Evolutionary conservation across 306 rosid genomes (phyloP), one percentile per base, ranked within the genome.

Genomic region (Ziziphus jujuba): DNA sequence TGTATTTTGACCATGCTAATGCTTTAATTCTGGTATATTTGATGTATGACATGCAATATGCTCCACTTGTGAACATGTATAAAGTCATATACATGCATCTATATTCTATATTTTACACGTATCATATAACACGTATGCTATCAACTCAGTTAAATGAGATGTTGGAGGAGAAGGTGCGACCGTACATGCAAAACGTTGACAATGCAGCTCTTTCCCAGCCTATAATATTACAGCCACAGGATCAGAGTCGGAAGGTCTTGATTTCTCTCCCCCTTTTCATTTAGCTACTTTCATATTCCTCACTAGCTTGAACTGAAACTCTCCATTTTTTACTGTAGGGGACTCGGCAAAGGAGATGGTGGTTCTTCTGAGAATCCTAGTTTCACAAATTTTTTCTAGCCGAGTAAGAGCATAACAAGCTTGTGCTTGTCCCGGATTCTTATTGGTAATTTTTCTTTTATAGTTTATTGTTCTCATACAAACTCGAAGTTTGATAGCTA

Each of bases 111-210:
- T 11, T 13, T 7, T 25, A 11, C 15, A 15, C 52, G 21, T 60
- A 23, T 56, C 25, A 44, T 24, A 22, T 65, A 65, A 77, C 45
- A 17, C 66, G 36, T 72, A n/a, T 77, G 67, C 78, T 55, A 57
- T 72, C n/a, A n/a, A 53, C 62, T 63, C 84, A 93, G 99, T 59
- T 93, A 81, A 84, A 88, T 68, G 82, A 93, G 83, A 76, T 88
- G 89, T 77, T 93, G 79, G 90, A 75, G 79, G 91, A 87, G 82
- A 93, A 88, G 85, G 63, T 93, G 75, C 82, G 75, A 64, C 97
- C 95, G 11, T 93, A 86, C 72, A 55, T 85, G 67, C 84, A 77
- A 74, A 81, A 76, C 53, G 60, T 69, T 7, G 84, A 77, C 69
- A 75, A 61, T 16, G 69, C 79, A 43, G 79, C 82, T 69, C 95